Evolutionary conservation across 176 grass and related monocot genomes (phyloP), one percentile per base, ranked within the genome.

Genomic region (Calamus simplicifolius): DNA sequence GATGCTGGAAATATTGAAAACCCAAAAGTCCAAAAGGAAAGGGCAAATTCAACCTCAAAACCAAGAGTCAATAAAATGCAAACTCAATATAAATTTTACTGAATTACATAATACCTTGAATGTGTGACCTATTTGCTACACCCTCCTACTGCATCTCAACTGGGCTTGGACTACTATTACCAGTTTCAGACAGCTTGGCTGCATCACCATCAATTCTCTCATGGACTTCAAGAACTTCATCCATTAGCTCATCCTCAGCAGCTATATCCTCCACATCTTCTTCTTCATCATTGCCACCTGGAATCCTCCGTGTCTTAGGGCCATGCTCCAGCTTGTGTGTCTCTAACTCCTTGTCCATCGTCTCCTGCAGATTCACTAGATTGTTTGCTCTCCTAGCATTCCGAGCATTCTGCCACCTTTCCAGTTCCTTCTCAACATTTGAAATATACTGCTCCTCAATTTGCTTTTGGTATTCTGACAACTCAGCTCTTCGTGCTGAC

Each of bases 311-410:
- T 69, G 80, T 80, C 69, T 97, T 97, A 1, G 87, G 92, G 63
- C 92, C 92, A 58, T 97, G 92, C 54, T 90, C 92, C 3, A 85
- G 70, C 63, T 79, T 87, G 66, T 88, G 91, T 0, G 92, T 97
- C 61, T 97, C 92, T 19, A 97, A 48, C 48, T 97, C 92, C 72
- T 91, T 85, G 29, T 97, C 92, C 92, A 97, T 97, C 6, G 69
- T 72, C 69, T 89, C 88, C 77, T 91, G 83, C 59, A 90, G 80
- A 72, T 81, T 82, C 48, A 88, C 72, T 31, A 76, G 70, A 17
- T 68, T 73, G 5, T 77, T 74, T 12, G 65, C 59, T 53, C 67
- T 80, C 51, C 87, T 78, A 55, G 68, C 69, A 16, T 91, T 88
- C 66, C 81, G 65, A 18, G 80, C 86, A 63, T 96, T 96, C 80